Percentiles rank a stretch among this genome's conserved stretches.
phyloP scores from a whole-genome alignment of 345 rosid species.

The Murraya koenigii region DNA sequence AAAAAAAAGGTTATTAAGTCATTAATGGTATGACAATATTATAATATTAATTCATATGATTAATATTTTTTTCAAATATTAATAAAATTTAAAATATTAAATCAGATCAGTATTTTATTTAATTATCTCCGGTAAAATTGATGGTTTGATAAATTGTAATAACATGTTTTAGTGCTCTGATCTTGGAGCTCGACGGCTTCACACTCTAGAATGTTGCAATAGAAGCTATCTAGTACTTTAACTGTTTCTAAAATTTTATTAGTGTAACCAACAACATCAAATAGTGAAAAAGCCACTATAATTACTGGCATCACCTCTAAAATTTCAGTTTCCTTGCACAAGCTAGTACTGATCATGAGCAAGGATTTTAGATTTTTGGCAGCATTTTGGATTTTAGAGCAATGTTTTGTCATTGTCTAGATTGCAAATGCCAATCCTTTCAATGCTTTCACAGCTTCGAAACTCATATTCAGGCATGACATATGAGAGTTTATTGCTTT shows the following conservation, averaged over 20 bases:
- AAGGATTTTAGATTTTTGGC: slow-evolving; percentile 17
- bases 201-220: slow-evolving; percentile 22
- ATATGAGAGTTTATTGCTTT: no score
- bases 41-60: no score
- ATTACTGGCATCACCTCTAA: slow-evolving; percentile 21
- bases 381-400: slow-evolving; percentile 22
- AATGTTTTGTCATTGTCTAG: slow-evolving; percentile 21
- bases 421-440: slow-evolving; percentile 30
- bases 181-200: background rate
- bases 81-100: no score
- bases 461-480: slow-evolving; percentile 24
- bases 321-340: slow-evolving; percentile 18
- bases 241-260: slow-evolving; percentile 29
- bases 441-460: slow-evolving; percentile 30
- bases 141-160: background rate
- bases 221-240: slow-evolving; percentile 29
- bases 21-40: no score
- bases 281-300: slow-evolving; percentile 24
- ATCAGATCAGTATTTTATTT: no score
- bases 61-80: no score
- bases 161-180: background rate
- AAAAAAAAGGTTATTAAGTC: no score
- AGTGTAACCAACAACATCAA: slow-evolving; percentile 24
- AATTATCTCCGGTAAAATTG: background rate
- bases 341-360: slow-evolving; percentile 1